Conservation (phyloP, 441 rosid species). For the Arabidopsis lyrata region DNA sequence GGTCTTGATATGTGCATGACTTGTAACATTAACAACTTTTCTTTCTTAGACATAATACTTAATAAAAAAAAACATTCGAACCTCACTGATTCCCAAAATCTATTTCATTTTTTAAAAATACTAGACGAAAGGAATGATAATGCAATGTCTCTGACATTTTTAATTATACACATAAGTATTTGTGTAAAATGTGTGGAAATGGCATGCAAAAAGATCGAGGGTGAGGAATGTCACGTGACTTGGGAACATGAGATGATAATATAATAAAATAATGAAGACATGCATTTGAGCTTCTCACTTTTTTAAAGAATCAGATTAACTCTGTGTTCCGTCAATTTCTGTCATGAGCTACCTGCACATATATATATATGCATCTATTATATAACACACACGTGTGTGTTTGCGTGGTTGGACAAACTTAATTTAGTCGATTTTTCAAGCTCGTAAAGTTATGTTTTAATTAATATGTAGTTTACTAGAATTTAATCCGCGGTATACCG, state of each 20-base stretch:
- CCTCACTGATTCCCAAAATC: not conserved
- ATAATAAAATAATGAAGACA: conserved; percentile 58
- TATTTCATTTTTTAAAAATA: not conserved
- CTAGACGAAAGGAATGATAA: not conserved
- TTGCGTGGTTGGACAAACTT: not conserved
- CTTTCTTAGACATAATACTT: conserved; percentile 9
- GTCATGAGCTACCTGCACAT: conserved; percentile 45
- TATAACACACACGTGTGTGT: conserved; percentile 12
- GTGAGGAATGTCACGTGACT: conserved; percentile 46
- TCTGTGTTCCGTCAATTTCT: conserved; percentile 61
- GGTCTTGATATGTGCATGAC: conserved; percentile 72
- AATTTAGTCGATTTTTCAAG: not conserved
- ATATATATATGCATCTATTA: conserved; percentile 8
- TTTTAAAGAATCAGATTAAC: conserved; percentile 40
- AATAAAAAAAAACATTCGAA: conserved; percentile 24
- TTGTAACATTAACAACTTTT: conserved; percentile 28
- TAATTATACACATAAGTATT: not conserved
- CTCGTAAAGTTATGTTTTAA: not conserved
- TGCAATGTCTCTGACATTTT: not conserved
- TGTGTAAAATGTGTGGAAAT: conserved; percentile 42
- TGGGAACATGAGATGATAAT: conserved; percentile 30
- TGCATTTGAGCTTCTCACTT: conserved; percentile 58
- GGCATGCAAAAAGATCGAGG: conserved; percentile 76
- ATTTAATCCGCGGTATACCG: too few relatives aligned
- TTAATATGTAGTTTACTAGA: not conserved